phyloP scores from a whole-genome alignment of 2,329 filamentous ascomycete species.

The Fusarium acutatum region DNA sequence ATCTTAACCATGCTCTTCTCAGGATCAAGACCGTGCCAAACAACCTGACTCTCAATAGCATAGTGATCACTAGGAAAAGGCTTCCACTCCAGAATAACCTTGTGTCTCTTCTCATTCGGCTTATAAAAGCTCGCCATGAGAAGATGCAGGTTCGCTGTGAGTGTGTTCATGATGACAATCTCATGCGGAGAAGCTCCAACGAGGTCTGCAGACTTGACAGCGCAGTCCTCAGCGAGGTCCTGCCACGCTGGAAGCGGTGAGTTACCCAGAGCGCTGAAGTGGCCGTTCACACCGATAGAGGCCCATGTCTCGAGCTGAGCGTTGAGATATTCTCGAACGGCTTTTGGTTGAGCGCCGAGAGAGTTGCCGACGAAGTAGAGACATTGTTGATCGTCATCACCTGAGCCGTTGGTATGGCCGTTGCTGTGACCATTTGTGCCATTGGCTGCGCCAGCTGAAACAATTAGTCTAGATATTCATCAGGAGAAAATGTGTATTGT shows the following conservation, averaged over 20 bases:
- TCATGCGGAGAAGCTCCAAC: constrained; percentile 78
- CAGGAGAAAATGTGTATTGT: too few relatives aligned
- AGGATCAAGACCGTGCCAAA: constrained; percentile 73
- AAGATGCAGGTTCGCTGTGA: constrained; percentile 84
- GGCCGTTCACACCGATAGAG: constrained; percentile 83
- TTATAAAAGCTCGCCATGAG: constrained; percentile 86
- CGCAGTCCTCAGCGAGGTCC: constrained; percentile 79
- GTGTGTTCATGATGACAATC: constrained; percentile 87
- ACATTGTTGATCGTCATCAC: constrained; percentile 45
- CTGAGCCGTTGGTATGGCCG: constrained; percentile 18
- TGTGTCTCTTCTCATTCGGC: constrained; percentile 71
- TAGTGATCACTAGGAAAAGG: constrained; percentile 92
- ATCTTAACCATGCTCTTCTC: constrained; percentile 77
- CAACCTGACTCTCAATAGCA: constrained; percentile 82
- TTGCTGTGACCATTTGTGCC: constrained; percentile 30
- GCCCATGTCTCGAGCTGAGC: constrained; percentile 86
- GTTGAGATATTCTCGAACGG: constrained; percentile 70
- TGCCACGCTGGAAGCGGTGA: constrained; percentile 78
- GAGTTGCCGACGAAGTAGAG: constrained; percentile 94
- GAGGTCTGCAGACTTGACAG: constrained; percentile 73
- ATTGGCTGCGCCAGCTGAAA: constrained; percentile 11
- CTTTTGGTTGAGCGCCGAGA: constrained; percentile 81
- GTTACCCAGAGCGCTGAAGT: constrained; percentile 76
- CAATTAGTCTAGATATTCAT: too few relatives aligned
- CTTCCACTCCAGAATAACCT: constrained; percentile 89